These are phyloP conservation scores for Favolaschia claudopus DNA, from an alignment of 768 basidiomycete species.

Conservation along the genomic window DNA sequence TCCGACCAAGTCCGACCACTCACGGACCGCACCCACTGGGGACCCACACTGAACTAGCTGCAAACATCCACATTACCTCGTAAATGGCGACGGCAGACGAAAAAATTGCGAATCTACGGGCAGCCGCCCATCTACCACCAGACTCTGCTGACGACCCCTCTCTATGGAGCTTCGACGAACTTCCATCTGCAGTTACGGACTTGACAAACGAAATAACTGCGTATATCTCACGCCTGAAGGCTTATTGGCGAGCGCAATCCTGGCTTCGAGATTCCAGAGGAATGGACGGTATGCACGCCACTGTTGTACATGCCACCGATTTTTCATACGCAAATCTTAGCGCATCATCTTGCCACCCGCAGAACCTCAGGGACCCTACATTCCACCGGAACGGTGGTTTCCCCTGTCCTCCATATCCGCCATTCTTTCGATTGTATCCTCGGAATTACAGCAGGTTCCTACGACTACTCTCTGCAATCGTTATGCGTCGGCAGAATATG, in stretches of 20 bases:
- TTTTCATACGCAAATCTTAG: not conserved
- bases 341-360: not conserved
- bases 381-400: not conserved
- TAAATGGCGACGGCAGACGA: too few relatives aligned
- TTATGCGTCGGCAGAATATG: not conserved
- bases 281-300: constrained; percentile 1
- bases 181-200: not conserved
- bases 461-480: not conserved
- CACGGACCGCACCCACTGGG: too few relatives aligned
- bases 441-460: not conserved
- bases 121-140: too few relatives aligned
- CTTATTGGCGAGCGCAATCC: constrained; percentile 1
- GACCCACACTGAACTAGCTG: too few relatives aligned
- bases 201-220: not conserved
- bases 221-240: not conserved
- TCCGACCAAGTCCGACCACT: too few relatives aligned
- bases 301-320: not conserved
- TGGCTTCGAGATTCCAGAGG: not conserved
- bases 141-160: too few relatives aligned
- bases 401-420: constrained; percentile 3
- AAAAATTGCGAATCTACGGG: too few relatives aligned
- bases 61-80: too few relatives aligned
- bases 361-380: not conserved
- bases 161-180: not conserved
- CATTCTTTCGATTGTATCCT: not conserved